Percentiles rank a stretch among this genome's conserved stretches.
phyloP scores from a whole-genome alignment of 2,329 filamentous ascomycete genomes.

The Gaeumannomyces tritici region DNA sequence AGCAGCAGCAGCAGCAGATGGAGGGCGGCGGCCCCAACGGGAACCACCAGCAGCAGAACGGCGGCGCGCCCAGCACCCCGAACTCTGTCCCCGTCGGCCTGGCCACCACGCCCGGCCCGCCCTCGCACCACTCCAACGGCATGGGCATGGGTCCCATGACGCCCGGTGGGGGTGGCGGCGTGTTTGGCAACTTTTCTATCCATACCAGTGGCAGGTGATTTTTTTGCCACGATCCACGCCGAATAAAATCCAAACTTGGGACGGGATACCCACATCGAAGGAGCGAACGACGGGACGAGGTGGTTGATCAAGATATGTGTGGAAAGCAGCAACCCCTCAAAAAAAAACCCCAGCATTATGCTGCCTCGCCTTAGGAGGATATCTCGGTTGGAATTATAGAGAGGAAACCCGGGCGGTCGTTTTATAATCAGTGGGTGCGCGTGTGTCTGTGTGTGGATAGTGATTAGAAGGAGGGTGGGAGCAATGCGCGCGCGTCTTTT shows the following conservation, averaged over 20 bases:
- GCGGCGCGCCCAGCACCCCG: slow-evolving; percentile 47
- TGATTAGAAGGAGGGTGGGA: background rate
- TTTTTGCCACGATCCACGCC: background rate
- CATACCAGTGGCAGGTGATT: slow-evolving; percentile 11
- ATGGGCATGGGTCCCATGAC: slow-evolving; percentile 63
- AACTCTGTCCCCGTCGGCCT: slow-evolving; percentile 47
- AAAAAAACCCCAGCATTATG: background rate
- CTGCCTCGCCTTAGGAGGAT: background rate
- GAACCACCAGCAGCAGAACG: slow-evolving; percentile 19
- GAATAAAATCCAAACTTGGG: background rate
- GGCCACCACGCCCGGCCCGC: slow-evolving; percentile 61
- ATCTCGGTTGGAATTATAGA: background rate
- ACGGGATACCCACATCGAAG: background rate
- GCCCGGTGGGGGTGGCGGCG: slow-evolving; percentile 63
- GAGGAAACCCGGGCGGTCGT: background rate
- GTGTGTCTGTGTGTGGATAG: background rate
- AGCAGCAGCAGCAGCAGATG: slow-evolving; percentile 11
- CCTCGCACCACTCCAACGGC: slow-evolving; percentile 45
- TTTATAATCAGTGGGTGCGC: too few relatives aligned
- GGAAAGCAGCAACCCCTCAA: too few relatives aligned
- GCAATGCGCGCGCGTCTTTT: background rate
- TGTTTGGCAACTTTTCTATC: slow-evolving; percentile 65
- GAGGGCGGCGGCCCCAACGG: slow-evolving; percentile 15
- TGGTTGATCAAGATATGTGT: too few relatives aligned
- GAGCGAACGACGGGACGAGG: background rate